Evolutionary conservation across 2,329 filamentous ascomycete genomes (phyloP), one percentile per base, ranked within the genome.

Genomic region (Mariannaea elegans): DNA sequence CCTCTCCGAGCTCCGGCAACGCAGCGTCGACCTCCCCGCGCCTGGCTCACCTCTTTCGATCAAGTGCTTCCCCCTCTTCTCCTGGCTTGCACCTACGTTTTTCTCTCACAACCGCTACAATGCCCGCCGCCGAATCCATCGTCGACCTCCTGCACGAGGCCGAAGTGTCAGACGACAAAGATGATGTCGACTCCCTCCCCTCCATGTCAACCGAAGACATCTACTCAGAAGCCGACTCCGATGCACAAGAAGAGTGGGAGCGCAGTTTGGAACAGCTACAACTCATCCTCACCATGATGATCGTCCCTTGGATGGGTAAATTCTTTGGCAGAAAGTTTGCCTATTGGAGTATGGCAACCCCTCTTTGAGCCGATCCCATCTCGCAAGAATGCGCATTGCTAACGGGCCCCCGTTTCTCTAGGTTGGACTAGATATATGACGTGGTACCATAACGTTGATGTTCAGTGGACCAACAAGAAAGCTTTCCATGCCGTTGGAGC

Each of bases 201-300:
- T 90, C 88, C 54, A 80, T 83, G 46, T 84, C 84, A 16, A 85
- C 81, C 64, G 84, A 83, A 49, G 87, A 89, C 32, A 70, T 80
- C 49, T 81, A 81, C 66, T 82, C 80, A 29, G 87, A 90, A 48
- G 82, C 83, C 61, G 82, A 90, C 61, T 93, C 91, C 36, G 94
- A 98, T 74, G 95, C 95, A 9, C 94, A 99, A 77, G 86, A 87
- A 62, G 94, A 99, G 79, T 99, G 95, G 95, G 90, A 94, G 71
- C 92, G 94, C 71, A 97, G 92, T 71, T 80, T 99, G 64, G 92
- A 97, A 77, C 95, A 99, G 79, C 80, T 99, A 61, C 93, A 99
- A 80, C 83, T 98, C 65, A 83, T 99, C 67, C 78, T 98, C 74
- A 97, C 92, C 18, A 97, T 99, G 93, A 91, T 98, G 47, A 78